Percentiles rank a stretch among this genome's conserved stretches.
These are phyloP conservation scores for Coemansia sp. DNA, from an alignment of 192 early-diverging fungal species.

Conservation along the genomic window DNA sequence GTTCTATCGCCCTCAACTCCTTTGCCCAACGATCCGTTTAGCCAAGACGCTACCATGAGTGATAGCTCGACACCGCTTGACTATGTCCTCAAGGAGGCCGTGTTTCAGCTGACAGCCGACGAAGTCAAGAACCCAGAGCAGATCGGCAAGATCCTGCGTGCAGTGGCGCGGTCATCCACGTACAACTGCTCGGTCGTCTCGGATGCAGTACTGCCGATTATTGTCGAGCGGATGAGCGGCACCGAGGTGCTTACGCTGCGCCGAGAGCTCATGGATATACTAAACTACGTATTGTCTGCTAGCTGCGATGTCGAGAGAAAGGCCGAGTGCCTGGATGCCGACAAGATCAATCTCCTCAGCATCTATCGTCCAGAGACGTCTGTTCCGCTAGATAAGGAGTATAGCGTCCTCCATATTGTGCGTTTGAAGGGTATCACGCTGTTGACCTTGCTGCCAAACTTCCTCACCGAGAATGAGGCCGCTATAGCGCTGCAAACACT, in stretches of 20 bases:
- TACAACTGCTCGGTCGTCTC: slow-evolving; percentile 62
- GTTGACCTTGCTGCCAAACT: slow-evolving; percentile 63
- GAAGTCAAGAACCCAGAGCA: slow-evolving; percentile 73
- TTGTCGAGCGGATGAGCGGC: slow-evolving; percentile 64
- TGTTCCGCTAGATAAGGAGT: slow-evolving; percentile 69
- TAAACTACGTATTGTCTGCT: slow-evolving; percentile 76
- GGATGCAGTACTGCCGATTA: slow-evolving; percentile 63
- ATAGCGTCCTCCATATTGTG: slow-evolving; percentile 70
- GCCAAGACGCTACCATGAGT: slow-evolving; percentile 17
- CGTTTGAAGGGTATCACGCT: slow-evolving; percentile 75
- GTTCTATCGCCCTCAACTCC: slow-evolving; percentile 52
- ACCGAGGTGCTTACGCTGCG: slow-evolving; percentile 59
- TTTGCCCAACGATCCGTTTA: not conserved
- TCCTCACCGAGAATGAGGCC: slow-evolving; percentile 63
- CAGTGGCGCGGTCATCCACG: slow-evolving; percentile 56
- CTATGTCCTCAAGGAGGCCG: slow-evolving; percentile 64
- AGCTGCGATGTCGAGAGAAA: slow-evolving; percentile 51
- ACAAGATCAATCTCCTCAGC: slow-evolving; percentile 78
- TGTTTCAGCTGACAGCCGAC: slow-evolving; percentile 60
- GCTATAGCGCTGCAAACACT: slow-evolving; percentile 48
- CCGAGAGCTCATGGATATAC: slow-evolving; percentile 66
- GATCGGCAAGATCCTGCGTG: slow-evolving; percentile 67
- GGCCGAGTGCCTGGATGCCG: slow-evolving; percentile 63
- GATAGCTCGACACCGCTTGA: slow-evolving; percentile 46
- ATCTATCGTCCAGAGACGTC: slow-evolving; percentile 71